phyloP scores from a whole-genome alignment of 2,329 filamentous ascomycete genomes.

The Diaporthe velutina region DNA sequence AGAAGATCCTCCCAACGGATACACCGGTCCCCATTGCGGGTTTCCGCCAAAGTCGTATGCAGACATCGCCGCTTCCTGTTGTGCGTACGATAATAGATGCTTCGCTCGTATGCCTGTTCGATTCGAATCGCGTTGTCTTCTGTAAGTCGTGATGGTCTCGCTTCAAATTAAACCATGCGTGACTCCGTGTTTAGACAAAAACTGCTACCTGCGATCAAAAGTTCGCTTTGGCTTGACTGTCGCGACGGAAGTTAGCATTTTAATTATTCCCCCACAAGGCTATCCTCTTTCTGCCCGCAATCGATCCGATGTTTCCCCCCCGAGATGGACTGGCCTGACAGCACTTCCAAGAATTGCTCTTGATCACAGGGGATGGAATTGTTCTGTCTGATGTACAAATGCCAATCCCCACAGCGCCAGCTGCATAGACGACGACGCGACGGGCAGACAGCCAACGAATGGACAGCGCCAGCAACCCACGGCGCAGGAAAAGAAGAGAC shows the following conservation, averaged over 20 bases:
- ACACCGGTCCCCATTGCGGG: constrained; percentile 34
- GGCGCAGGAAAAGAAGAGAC: background rate
- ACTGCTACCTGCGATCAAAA: background rate
- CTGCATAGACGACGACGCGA: background rate
- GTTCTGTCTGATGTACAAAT: background rate
- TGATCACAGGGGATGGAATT: no score
- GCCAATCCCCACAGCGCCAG: background rate
- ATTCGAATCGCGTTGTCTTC: constrained; percentile 4
- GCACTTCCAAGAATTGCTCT: background rate
- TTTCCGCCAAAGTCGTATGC: constrained; percentile 36
- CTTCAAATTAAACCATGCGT: background rate
- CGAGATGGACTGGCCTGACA: background rate
- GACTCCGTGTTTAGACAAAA: background rate
- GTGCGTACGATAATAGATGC: background rate
- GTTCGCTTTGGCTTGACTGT: background rate
- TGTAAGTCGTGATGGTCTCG: background rate
- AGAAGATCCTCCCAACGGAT: constrained; percentile 33
- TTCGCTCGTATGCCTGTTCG: background rate
- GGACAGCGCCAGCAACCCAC: background rate
- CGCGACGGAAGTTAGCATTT: background rate
- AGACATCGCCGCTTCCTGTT: constrained; percentile 28
- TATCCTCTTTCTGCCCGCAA: background rate
- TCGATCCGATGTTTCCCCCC: background rate
- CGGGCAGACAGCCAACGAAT: background rate
- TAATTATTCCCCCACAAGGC: background rate